A percentile compares a stretch with the other conserved stretches of the same genome.
Conservation (phyloP, 345 rosid genomes). For the Brassica juncea region DNA sequence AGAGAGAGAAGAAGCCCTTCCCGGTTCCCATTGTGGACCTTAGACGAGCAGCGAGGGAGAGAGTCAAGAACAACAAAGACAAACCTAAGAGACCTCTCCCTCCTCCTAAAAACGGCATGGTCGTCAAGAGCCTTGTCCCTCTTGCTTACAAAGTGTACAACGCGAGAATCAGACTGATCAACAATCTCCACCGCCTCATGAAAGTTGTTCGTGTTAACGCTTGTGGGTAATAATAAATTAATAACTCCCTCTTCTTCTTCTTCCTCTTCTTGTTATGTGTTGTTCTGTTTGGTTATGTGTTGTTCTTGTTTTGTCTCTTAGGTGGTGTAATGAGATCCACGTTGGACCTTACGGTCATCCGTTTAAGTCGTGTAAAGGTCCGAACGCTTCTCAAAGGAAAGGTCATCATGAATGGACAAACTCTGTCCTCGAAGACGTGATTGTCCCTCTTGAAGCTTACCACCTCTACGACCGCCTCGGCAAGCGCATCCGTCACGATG, state of each 20-base stretch:
- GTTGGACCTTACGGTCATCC: constrained; percentile 92
- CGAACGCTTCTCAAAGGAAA: constrained; percentile 59
- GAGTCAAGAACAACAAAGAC: constrained; percentile 68
- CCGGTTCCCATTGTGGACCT: constrained; percentile 77
- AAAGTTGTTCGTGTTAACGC: constrained; percentile 87
- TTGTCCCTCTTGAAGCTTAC: constrained; percentile 71
- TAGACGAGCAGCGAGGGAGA: constrained; percentile 91
- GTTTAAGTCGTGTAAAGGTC: constrained; percentile 91
- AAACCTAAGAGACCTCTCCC: constrained; percentile 59
- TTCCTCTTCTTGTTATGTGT: constrained; percentile 15
- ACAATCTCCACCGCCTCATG: constrained; percentile 76
- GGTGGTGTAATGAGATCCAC: constrained; percentile 87
- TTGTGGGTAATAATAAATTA: constrained; percentile 55
- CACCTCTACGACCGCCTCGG: constrained; percentile 82
- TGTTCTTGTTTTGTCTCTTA: constrained; percentile 21
- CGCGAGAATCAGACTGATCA: constrained; percentile 68
- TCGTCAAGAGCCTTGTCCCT: constrained; percentile 66
- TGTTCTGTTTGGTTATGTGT: background rate
- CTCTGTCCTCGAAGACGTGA: constrained; percentile 66
- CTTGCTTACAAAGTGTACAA: constrained; percentile 73
- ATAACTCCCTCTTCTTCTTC: background rate
- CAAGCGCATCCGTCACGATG: constrained; percentile 72
- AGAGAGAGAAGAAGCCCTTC: constrained; percentile 89
- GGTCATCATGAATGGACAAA: constrained; percentile 84
- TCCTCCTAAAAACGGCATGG: constrained; percentile 81